A percentile compares a stretch with the other conserved stretches of the same genome.
These are phyloP conservation scores for Auriscalpium microsporum DNA, from an alignment of 768 basidiomycete genomes.

Conservation along the genomic window DNA sequence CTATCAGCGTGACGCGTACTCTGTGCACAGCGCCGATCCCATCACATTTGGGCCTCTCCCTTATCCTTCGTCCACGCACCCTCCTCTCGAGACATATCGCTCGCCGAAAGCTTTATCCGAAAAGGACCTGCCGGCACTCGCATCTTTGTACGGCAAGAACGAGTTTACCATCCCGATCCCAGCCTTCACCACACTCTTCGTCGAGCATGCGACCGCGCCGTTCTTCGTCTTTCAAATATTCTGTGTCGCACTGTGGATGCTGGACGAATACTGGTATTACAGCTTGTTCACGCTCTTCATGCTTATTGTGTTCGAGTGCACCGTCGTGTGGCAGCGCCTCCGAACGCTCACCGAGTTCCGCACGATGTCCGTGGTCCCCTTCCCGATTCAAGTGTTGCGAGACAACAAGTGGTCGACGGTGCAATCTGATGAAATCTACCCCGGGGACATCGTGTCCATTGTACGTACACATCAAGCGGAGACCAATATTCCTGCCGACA, in stretches of 20 bases:
- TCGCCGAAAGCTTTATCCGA: constrained; percentile 46
- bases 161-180: constrained; percentile 97
- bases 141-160: constrained; percentile 79
- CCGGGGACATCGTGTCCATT: constrained; percentile 84
- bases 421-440: constrained; percentile 80
- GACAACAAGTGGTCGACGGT: constrained; percentile 73
- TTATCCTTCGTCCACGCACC: constrained; percentile 74
- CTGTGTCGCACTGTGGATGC: constrained; percentile 93
- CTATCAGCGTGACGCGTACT: constrained; percentile 93
- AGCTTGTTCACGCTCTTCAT: constrained; percentile 97
- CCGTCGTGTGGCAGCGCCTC: constrained; percentile 98
- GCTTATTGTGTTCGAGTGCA: constrained; percentile 97
- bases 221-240: constrained; percentile 99
- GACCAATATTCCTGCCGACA: constrained; percentile 86
- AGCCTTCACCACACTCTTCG: constrained; percentile 84
- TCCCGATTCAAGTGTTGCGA: constrained; percentile 74
- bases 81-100: constrained; percentile 59
- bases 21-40: constrained; percentile 49
- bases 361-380: constrained; percentile 93
- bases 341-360: constrained; percentile 90
- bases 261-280: constrained; percentile 99
- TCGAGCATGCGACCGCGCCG: constrained; percentile 94
- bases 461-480: constrained; percentile 60
- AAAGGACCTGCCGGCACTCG: constrained; percentile 40
- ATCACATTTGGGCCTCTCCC: constrained; percentile 70